Percentiles rank a stretch among this genome's conserved stretches.
phyloP scores from a whole-genome alignment of 306 rosid species.

The Urtica urens region DNA sequence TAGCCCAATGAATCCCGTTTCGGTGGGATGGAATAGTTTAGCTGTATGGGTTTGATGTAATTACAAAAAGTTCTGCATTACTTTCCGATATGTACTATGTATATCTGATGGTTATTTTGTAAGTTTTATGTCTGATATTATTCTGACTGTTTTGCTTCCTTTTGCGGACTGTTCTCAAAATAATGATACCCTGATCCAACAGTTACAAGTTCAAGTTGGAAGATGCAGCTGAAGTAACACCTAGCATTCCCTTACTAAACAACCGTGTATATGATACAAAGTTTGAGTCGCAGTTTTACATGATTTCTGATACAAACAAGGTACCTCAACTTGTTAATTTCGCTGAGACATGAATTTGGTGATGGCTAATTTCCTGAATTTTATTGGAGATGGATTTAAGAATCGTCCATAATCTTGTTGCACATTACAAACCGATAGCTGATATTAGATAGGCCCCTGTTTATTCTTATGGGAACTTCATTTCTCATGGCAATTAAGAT shows the following conservation, averaged over 20 bases:
- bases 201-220: constrained; percentile 94
- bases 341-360: constrained; percentile 1
- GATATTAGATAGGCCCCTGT: neutral
- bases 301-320: constrained; percentile 83
- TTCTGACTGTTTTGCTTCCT: too few relatives aligned
- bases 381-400: constrained; percentile 1
- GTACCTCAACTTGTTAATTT: constrained; percentile 30
- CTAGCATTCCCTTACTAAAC: constrained; percentile 72
- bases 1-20: too few relatives aligned
- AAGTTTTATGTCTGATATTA: too few relatives aligned
- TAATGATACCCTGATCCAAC: constrained; percentile 24
- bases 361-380: neutral
- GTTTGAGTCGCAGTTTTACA: constrained; percentile 89
- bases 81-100: too few relatives aligned
- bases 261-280: constrained; percentile 75
- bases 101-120: too few relatives aligned
- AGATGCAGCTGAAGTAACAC: constrained; percentile 79
- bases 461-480: too few relatives aligned
- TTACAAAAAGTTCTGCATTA: too few relatives aligned
- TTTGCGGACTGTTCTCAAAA: neutral
- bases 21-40: too few relatives aligned
- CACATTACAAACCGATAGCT: neutral
- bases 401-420: constrained; percentile 10
- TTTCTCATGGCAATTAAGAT: too few relatives aligned
- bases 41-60: too few relatives aligned